phyloP scores from a whole-genome alignment of 495 filamentous ascomycete species.

The Tuber magnatum region DNA sequence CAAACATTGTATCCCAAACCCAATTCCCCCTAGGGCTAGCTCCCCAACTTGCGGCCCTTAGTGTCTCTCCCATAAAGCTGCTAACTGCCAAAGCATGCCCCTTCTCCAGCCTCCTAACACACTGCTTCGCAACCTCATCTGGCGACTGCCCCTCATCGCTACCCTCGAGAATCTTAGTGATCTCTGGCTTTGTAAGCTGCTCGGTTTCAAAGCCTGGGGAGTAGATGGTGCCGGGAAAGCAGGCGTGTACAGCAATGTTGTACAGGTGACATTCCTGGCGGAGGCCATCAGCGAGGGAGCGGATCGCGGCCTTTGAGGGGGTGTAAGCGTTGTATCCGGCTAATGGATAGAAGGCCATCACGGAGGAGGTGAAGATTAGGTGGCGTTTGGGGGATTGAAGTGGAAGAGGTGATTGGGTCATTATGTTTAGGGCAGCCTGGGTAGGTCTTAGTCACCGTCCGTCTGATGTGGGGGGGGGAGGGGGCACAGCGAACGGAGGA shows the following conservation, averaged over 20 bases:
- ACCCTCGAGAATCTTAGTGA: constrained; percentile 77
- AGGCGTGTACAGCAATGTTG: constrained; percentile 69
- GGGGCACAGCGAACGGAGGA: background rate
- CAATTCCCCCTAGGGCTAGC: constrained; percentile 54
- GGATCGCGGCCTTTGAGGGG: constrained; percentile 77
- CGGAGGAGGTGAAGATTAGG: constrained; percentile 78
- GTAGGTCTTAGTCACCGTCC: background rate
- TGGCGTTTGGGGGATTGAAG: constrained; percentile 53
- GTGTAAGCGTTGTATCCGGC: constrained; percentile 82
- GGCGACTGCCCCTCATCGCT: constrained; percentile 70
- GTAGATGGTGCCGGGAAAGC: constrained; percentile 78
- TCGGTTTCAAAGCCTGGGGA: constrained; percentile 70
- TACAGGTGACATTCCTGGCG: constrained; percentile 80
- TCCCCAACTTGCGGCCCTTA: constrained; percentile 57
- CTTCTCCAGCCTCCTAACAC: constrained; percentile 67
- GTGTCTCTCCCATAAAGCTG: constrained; percentile 57
- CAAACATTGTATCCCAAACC: constrained; percentile 56
- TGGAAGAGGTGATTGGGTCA: constrained; percentile 47
- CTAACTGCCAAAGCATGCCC: constrained; percentile 73
- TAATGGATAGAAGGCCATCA: constrained; percentile 65
- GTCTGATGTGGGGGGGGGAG: background rate
- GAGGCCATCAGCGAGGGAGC: constrained; percentile 72
- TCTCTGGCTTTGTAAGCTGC: constrained; percentile 67
- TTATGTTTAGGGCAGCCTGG: constrained; percentile 55
- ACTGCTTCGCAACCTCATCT: constrained; percentile 62